These are phyloP conservation scores for Clonostachys sp. DNA, from an alignment of 2,329 filamentous ascomycete genomes.

Conservation along the genomic window DNA sequence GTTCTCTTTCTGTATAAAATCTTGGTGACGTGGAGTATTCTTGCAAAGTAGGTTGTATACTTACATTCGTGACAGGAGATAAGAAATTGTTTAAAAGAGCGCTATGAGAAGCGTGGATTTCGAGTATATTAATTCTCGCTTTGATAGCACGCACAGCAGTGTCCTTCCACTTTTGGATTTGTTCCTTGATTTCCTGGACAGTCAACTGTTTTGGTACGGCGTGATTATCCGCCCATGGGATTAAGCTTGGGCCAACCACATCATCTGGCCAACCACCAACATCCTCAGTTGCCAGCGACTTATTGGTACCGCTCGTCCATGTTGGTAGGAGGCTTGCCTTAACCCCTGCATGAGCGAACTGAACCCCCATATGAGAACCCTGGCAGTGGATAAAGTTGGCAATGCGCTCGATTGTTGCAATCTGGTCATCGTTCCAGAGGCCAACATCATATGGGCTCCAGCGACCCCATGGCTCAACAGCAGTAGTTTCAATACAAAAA, in stretches of 20 bases:
- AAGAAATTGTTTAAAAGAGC: slow-evolving; percentile 61
- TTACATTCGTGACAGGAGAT: slow-evolving; percentile 26
- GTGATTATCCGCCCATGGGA: no score
- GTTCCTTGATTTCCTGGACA: no score
- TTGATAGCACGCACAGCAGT: no score
- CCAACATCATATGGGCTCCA: slow-evolving; percentile 68
- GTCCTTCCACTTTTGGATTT: no score
- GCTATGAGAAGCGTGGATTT: slow-evolving; percentile 53
- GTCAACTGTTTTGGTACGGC: no score
- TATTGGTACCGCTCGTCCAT: slow-evolving; percentile 54
- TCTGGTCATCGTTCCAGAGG: slow-evolving; percentile 68
- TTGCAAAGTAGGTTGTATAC: background rate
- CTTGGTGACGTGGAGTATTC: slow-evolving; percentile 49
- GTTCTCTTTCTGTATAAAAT: slow-evolving; percentile 28
- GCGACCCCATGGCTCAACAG: slow-evolving; percentile 61
- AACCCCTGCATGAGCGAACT: slow-evolving; percentile 70
- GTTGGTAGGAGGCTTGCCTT: slow-evolving; percentile 52
- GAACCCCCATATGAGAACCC: slow-evolving; percentile 63
- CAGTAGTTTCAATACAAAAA: slow-evolving; percentile 65
- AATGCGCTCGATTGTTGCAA: slow-evolving; percentile 50
- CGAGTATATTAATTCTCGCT: slow-evolving; percentile 27
- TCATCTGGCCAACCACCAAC: slow-evolving; percentile 47
- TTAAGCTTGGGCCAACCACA: slow-evolving; percentile 35
- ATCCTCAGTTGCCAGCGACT: slow-evolving; percentile 41
- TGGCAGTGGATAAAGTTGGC: slow-evolving; percentile 54